These are phyloP conservation scores for Helotiales sp. DNA, from an alignment of 2,329 filamentous ascomycete genomes.

Conservation along the genomic window DNA sequence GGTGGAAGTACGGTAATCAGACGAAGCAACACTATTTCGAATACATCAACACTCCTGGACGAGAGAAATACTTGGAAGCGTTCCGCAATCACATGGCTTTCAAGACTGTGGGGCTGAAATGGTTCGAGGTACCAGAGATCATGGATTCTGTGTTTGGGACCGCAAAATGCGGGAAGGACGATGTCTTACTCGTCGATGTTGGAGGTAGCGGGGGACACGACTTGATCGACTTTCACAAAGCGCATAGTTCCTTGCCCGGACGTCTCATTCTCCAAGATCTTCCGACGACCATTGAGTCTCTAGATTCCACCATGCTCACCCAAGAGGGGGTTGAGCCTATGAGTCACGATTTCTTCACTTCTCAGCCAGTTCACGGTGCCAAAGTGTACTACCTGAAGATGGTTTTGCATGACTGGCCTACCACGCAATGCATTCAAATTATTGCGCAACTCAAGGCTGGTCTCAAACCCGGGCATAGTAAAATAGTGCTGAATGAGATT, in stretches of 20 bases:
- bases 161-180: not conserved
- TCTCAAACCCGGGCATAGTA: not conserved
- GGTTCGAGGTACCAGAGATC: conserved; percentile 4
- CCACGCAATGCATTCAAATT: not conserved
- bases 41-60: conserved; percentile 4
- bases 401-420: conserved; percentile 16
- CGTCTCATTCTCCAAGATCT: not conserved
- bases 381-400: conserved; percentile 14
- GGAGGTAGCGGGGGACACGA: not conserved
- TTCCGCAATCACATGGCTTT: conserved; percentile 2
- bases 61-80: not conserved
- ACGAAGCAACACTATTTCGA: conserved; percentile 5
- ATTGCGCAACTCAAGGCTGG: not conserved
- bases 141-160: conserved; percentile 1
- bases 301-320: not conserved
- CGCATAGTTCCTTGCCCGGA: not conserved
- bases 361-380: conserved; percentile 14
- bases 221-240: not conserved
- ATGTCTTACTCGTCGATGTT: not conserved
- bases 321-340: conserved; percentile 10
- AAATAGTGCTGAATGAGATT: conserved; percentile 4
- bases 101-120: conserved; percentile 5
- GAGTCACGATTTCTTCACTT: conserved; percentile 14
- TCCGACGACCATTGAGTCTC: not conserved
- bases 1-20: not conserved